Percentiles rank a stretch among this genome's conserved stretches.
These are phyloP conservation scores for Globisporangium emineosum DNA, from an alignment of 352 stramenopile species.

Conservation along the genomic window DNA sequence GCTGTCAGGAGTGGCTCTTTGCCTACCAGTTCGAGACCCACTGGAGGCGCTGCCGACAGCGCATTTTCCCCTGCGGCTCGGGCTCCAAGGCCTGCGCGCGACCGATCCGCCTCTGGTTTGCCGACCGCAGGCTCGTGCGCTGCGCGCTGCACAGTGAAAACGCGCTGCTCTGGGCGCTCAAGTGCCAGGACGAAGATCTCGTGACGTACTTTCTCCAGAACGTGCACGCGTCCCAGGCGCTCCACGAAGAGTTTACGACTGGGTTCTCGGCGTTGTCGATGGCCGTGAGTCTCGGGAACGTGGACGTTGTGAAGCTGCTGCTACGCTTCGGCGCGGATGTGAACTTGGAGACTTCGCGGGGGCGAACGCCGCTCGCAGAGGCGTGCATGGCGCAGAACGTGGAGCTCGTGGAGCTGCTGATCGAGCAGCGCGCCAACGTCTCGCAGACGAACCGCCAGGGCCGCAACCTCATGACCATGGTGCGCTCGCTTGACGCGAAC, in stretches of 20 bases:
- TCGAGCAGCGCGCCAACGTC: conserved; percentile 59
- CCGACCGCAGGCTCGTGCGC: conserved; percentile 29
- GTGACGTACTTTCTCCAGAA: conserved; percentile 58
- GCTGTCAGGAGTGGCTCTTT: conserved; percentile 53
- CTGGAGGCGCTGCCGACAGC: conserved; percentile 60
- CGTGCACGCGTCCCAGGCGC: conserved; percentile 24
- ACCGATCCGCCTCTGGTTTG: conserved; percentile 64
- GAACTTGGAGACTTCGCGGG: conserved; percentile 64
- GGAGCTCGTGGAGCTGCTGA: conserved; percentile 50
- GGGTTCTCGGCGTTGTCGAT: conserved; percentile 63
- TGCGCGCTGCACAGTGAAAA: conserved; percentile 56
- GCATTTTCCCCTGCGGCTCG: conserved; percentile 53
- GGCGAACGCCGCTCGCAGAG: conserved; percentile 61
- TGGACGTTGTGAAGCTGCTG: conserved; percentile 49
- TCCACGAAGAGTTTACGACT: conserved; percentile 65
- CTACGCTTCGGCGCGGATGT: conserved; percentile 67
- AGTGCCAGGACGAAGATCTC: conserved; percentile 57
- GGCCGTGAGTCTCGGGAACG: conserved; percentile 40
- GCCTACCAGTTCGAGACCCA: conserved; percentile 61
- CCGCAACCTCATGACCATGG: conserved; percentile 41
- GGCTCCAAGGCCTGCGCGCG: conserved; percentile 46
- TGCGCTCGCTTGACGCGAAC: conserved; percentile 25
- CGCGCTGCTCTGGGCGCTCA: conserved; percentile 59
- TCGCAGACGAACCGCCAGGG: conserved; percentile 62
- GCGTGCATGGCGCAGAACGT: conserved; percentile 47